Conservation (phyloP, 1,139 yeast genomes). For the Nakaseomyces nivariensis region DNA sequence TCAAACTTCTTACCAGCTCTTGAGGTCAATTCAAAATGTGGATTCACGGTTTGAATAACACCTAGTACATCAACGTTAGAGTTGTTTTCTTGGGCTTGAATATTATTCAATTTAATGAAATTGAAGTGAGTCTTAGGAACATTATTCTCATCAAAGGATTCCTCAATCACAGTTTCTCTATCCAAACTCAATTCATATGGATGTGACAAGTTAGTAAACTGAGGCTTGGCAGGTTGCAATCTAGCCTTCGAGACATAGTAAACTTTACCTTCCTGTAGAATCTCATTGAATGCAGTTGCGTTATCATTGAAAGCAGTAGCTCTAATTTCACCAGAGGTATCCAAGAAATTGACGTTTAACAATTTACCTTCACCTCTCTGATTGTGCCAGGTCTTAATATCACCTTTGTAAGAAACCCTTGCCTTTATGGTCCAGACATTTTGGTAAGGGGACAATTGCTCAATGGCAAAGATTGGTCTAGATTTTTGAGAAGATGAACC, state of each 20-base stretch:
- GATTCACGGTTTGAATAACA: slow-evolving; percentile 66
- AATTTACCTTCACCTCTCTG: slow-evolving; percentile 83
- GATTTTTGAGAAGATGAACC: slow-evolving; percentile 21
- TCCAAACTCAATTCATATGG: slow-evolving; percentile 83
- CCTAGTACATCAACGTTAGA: slow-evolving; percentile 80
- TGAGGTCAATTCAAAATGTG: slow-evolving; percentile 76
- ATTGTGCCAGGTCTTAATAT: slow-evolving; percentile 80
- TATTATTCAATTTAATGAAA: slow-evolving; percentile 59
- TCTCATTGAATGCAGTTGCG: slow-evolving; percentile 67
- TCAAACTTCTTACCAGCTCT: slow-evolving; percentile 85
- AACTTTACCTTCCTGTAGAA: slow-evolving; percentile 80
- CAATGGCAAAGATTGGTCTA: slow-evolving; percentile 58
- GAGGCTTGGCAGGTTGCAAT: slow-evolving; percentile 75
- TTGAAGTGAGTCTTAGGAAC: slow-evolving; percentile 76
- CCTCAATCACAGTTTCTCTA: slow-evolving; percentile 66
- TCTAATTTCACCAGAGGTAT: slow-evolving; percentile 91
- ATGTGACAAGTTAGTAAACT: slow-evolving; percentile 73
- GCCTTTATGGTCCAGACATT: slow-evolving; percentile 89
- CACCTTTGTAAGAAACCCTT: slow-evolving; percentile 80
- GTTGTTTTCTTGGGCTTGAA: slow-evolving; percentile 61
- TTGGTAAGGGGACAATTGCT: slow-evolving; percentile 83
- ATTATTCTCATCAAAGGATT: slow-evolving; percentile 51
- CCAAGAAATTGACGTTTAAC: slow-evolving; percentile 78
- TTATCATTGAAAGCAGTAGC: slow-evolving; percentile 90
- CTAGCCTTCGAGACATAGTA: slow-evolving; percentile 77